Base-by-base conservation (phyloP, 208 protist species). In the Wallacemonas sp. region DNA sequence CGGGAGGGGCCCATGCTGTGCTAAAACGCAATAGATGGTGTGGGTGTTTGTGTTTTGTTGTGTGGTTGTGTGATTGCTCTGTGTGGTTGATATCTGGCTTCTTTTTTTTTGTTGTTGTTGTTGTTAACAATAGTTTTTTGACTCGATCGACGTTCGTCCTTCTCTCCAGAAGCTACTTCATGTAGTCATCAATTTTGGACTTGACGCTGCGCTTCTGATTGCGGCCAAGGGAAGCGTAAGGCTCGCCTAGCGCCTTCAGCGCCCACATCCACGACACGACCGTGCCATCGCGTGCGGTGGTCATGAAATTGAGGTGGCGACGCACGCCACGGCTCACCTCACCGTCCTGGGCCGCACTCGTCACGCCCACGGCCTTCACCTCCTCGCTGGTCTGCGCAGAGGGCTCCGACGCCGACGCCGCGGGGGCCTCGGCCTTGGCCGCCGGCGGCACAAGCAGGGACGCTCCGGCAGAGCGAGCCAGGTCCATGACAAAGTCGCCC, bases 191-290 rank as follows among this genome's bases (percentile, higher is more conserved):
- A 6, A 14, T 2, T 19, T 68, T 55, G 6, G 29, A 14, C 52
- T 19, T 14, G 5, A 26, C 14, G 23, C 36, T 49, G 16, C 46
- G 58, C 44, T 71, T 74, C 30, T 84, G 74, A 36, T 84, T 84
- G 19, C 56, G 71, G 3, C 72, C 78, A 38, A 92, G 74, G 14
- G 70, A 74, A 6, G 76, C 62, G 60, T 78, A 87, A 17, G 86
- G 86, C 56, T 74, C 27, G 8, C 80, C 83, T 17, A 92, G 33
- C 24, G 77, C 70, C 36, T 70, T 72, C 49, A 86, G 87, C 21
- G 78, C 81, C 66, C 80, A 87, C 30, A 78, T 68, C 86, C 86
- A 92, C 47, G 77, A 65, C 38, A 69, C 3, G 21, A 66, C 55
- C 12, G 69, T 80, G 48, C 65, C 75, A 5, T 65, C 54, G 12